Conservation (phyloP, 345 rosid genomes). For the Eucalyptus pumila region DNA sequence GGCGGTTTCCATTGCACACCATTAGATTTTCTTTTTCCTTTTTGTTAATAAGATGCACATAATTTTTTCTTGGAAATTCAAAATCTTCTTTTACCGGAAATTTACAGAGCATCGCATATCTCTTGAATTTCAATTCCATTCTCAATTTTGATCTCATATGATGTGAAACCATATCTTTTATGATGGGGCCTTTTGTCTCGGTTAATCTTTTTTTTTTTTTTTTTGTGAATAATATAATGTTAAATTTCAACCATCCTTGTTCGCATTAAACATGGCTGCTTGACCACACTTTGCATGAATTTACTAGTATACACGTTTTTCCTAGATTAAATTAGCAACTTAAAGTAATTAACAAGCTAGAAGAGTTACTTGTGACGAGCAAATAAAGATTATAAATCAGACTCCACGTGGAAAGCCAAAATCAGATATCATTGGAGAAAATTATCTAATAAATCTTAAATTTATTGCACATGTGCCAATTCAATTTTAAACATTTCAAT, state of each 20-base stretch:
- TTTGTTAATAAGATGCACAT: not conserved
- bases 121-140: not conserved
- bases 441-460: not conserved
- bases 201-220: too few species aligned
- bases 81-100: fast-evolving
- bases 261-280: not conserved
- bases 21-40: too few species aligned
- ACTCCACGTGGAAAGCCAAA: not conserved
- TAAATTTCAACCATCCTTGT: not conserved
- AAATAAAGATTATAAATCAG: too few species aligned
- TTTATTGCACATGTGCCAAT: not conserved
- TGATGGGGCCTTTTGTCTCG: not conserved
- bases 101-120: not conserved
- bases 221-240: too few species aligned
- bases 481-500: not conserved
- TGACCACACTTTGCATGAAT: not conserved
- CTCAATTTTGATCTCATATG: not conserved
- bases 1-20: fast-evolving
- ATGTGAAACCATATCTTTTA: not conserved
- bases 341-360: not conserved
- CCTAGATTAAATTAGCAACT: not conserved
- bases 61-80: not conserved
- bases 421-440: not conserved
- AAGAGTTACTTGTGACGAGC: not conserved
- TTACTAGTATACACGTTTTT: not conserved